Conservation (phyloP, 305 asterid species). For the Plantago rigida region DNA sequence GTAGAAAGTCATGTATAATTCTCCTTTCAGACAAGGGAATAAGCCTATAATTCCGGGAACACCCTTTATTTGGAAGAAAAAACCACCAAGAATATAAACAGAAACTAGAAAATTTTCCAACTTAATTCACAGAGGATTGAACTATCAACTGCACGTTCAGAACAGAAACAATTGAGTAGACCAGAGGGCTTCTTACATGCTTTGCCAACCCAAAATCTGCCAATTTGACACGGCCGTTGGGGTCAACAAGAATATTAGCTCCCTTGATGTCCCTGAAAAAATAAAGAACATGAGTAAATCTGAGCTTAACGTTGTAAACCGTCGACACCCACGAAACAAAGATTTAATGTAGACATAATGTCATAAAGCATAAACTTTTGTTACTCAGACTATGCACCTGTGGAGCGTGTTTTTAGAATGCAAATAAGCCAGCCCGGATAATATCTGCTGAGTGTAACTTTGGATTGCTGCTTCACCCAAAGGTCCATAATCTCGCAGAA, state of each 20-base stretch:
- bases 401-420: constrained; percentile 43
- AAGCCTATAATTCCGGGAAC: too few relatives aligned
- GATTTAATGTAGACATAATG: constrained; percentile 20
- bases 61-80: too few relatives aligned
- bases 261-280: constrained; percentile 66
- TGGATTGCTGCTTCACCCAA: constrained; percentile 61
- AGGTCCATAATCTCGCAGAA: constrained; percentile 65
- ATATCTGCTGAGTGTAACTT: constrained; percentile 46
- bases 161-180: constrained; percentile 3
- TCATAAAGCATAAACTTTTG: constrained; percentile 8
- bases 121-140: constrained; percentile 7
- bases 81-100: not conserved
- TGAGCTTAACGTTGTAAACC: constrained; percentile 1
- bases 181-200: constrained; percentile 33
- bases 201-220: constrained; percentile 66
- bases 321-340: constrained; percentile 6
- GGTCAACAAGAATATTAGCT: constrained; percentile 74
- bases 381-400: constrained; percentile 28
- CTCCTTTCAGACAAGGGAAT: too few relatives aligned
- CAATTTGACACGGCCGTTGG: constrained; percentile 54
- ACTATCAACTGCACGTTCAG: constrained; percentile 11
- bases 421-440: constrained; percentile 46
- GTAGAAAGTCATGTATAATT: too few relatives aligned
- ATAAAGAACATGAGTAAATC: constrained; percentile 18
- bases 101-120: constrained; percentile 2